Evolutionary conservation across 2,329 filamentous ascomycete species (phyloP).

Genomic region (Aspergillus unguis): DNA sequence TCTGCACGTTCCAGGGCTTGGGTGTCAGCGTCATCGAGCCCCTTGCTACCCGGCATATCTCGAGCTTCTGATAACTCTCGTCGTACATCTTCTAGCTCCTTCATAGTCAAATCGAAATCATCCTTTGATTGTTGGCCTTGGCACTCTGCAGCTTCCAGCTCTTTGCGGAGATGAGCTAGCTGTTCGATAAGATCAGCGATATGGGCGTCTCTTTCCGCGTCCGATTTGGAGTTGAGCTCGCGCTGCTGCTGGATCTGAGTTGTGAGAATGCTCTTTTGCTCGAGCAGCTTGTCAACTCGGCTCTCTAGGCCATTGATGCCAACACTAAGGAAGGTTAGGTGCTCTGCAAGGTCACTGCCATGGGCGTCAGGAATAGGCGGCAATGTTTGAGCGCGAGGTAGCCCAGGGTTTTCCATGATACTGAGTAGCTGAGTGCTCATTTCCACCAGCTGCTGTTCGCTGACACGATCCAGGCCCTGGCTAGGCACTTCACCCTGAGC

Average conservation of each 20-base stretch:
- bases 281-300: constrained; percentile 72
- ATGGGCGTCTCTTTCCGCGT: constrained; percentile 54
- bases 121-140: constrained; percentile 39
- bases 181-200: constrained; percentile 46
- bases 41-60: constrained; percentile 30
- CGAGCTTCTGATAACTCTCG: constrained; percentile 32
- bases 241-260: constrained; percentile 94
- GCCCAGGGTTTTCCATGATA: constrained; percentile 50
- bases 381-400: constrained; percentile 45
- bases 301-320: constrained; percentile 76
- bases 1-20: constrained; percentile 29
- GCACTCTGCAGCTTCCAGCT: constrained; percentile 55
- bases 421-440: constrained; percentile 64
- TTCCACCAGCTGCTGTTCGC: constrained; percentile 55
- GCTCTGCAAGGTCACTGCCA: constrained; percentile 60
- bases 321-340: constrained; percentile 70
- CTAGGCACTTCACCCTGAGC: background rate
- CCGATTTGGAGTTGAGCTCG: constrained; percentile 84
- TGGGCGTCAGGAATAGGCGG: constrained; percentile 58
- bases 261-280: constrained; percentile 85
- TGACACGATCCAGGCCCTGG: constrained; percentile 33
- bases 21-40: constrained; percentile 29
- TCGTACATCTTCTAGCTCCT: constrained; percentile 43
- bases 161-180: constrained; percentile 60
- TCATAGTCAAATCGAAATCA: constrained; percentile 41